Percentiles rank a stretch among this genome's conserved stretches.
These are phyloP conservation scores for Phialocephala sp. DNA, from an alignment of 2,329 filamentous ascomycete genomes.

Conservation along the genomic window DNA sequence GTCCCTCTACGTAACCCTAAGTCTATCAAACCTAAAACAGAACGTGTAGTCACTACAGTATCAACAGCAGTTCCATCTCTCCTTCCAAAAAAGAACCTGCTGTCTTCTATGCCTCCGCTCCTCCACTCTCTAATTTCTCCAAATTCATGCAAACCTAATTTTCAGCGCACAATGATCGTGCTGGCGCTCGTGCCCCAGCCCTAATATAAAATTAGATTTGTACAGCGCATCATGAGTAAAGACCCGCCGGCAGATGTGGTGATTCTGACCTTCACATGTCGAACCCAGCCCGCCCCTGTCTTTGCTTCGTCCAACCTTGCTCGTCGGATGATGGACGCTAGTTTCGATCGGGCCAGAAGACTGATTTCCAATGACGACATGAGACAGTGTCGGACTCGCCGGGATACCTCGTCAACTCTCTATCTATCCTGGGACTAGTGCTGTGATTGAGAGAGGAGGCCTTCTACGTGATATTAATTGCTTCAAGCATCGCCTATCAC, in stretches of 20 bases:
- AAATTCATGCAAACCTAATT: constrained; percentile 17
- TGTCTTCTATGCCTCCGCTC: background rate
- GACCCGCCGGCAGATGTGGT: background rate
- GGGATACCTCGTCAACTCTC: background rate
- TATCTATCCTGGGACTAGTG: background rate
- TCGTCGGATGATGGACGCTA: background rate
- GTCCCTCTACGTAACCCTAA: background rate
- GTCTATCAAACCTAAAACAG: background rate
- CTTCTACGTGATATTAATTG: background rate
- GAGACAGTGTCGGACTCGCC: constrained; percentile 16
- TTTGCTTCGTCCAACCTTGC: background rate
- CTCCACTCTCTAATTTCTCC: constrained; percentile 16
- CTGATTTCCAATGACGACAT: constrained; percentile 12
- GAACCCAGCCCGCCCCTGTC: background rate
- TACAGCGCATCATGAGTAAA: constrained; percentile 40
- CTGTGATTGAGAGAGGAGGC: background rate
- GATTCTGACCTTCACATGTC: constrained; percentile 6
- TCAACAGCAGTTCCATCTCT: background rate
- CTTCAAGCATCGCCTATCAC: too few species aligned
- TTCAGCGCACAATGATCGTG: constrained; percentile 1
- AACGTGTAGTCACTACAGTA: background rate
- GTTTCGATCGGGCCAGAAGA: background rate
- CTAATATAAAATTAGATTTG: constrained; percentile 37
- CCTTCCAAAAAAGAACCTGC: background rate
- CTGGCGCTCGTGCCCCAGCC: constrained; percentile 10